Conservation (phyloP, 164 flowering plant species). For the Magnolia officinalis region DNA sequence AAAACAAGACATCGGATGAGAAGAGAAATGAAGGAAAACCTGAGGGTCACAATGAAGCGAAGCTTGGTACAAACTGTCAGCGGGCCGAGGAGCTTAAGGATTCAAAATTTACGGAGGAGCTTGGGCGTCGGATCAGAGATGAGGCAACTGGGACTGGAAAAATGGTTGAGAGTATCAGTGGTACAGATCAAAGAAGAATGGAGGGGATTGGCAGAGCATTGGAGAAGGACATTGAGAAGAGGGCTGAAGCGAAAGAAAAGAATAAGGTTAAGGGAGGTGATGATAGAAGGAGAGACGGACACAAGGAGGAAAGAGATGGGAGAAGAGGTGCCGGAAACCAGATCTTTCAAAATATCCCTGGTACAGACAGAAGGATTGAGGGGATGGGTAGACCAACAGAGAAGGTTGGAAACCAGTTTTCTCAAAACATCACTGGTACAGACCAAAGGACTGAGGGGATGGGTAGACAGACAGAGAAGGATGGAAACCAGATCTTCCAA, state of each 20-base stretch:
- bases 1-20: conserved; percentile 21
- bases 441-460: conserved; percentile 27
- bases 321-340: conserved; percentile 21
- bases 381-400: conserved; percentile 1
- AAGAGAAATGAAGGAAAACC: conserved; percentile 18
- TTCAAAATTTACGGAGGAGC: conserved; percentile 41
- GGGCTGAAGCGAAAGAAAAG: conserved; percentile 29
- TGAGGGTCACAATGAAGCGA: conserved; percentile 16
- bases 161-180: conserved; percentile 30
- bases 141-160: conserved; percentile 30
- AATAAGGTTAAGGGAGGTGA: conserved; percentile 29
- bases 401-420: conserved; percentile 15
- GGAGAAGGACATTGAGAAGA: conserved; percentile 16
- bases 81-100: conserved; percentile 23
- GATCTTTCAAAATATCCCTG: conserved; percentile 17
- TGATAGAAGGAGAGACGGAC: conserved; percentile 22
- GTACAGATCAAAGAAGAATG: conserved; percentile 29
- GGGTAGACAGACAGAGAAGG: conserved; percentile 2
- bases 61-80: conserved; percentile 9
- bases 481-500: conserved; percentile 24
- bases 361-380: conserved; percentile 28
- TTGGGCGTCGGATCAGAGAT: conserved; percentile 33
- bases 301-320: conserved; percentile 17
- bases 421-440: conserved; percentile 17
- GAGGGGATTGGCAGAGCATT: conserved; percentile 32